Conservation (phyloP, 257 asterid genomes). For the Solanum dulcamara region DNA sequence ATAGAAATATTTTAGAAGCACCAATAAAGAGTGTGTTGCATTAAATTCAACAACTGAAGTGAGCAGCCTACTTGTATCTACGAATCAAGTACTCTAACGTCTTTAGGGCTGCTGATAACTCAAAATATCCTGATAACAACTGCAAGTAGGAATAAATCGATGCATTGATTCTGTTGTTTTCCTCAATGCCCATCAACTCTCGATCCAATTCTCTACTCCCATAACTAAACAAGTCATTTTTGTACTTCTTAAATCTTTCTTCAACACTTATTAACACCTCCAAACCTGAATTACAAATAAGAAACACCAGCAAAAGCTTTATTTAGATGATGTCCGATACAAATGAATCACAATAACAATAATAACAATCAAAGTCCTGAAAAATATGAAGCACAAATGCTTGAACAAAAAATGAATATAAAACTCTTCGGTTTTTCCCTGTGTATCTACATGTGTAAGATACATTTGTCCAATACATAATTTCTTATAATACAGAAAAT, state of each 20-base stretch:
- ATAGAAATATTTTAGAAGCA: background rate
- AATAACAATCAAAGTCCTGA: background rate
- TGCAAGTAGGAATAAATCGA: constrained; percentile 52
- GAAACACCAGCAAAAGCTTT: background rate
- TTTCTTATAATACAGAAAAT: background rate
- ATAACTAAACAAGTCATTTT: constrained; percentile 58
- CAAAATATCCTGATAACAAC: constrained; percentile 58
- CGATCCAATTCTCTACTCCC: constrained; percentile 73
- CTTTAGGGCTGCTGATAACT: constrained; percentile 45
- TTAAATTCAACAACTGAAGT: background rate
- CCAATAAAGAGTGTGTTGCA: background rate
- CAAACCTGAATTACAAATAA: constrained; percentile 43
- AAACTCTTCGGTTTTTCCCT: background rate
- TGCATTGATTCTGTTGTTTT: constrained; percentile 52
- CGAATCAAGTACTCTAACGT: constrained; percentile 85
- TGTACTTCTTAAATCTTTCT: constrained; percentile 51
- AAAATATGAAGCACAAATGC: background rate
- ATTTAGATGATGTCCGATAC: background rate
- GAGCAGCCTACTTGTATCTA: constrained; percentile 50
- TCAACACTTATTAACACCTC: constrained; percentile 44
- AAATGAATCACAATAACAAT: background rate
- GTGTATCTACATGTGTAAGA: background rate
- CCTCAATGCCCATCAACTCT: constrained; percentile 49
- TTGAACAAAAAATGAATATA: background rate
- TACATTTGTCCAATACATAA: background rate